Percentiles rank a stretch among this genome's conserved stretches.
Evolutionary conservation across 768 basidiomycete species (phyloP).

Genomic region (Lactifluus rugatus): DNA sequence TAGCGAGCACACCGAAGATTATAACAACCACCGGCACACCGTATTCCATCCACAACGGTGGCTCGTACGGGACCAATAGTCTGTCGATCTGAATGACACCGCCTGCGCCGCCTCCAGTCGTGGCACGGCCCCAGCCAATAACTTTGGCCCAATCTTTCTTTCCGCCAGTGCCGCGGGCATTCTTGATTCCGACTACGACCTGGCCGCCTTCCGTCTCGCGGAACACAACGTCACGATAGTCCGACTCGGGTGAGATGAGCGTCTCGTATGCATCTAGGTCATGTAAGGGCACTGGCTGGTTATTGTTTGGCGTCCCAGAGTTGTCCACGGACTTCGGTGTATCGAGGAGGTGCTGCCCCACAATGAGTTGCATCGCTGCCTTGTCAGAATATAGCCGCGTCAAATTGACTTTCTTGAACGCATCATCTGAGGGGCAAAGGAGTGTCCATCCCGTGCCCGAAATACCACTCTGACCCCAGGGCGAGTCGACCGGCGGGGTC

Average conservation of each 20-base stretch:
- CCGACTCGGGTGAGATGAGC: slow-evolving; percentile 51
- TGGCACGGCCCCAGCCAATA: slow-evolving; percentile 67
- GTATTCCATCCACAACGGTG: slow-evolving; percentile 75
- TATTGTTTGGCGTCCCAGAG: slow-evolving; percentile 43
- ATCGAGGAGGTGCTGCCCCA: slow-evolving; percentile 63
- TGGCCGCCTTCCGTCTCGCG: slow-evolving; percentile 40
- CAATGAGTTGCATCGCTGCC: slow-evolving; percentile 45
- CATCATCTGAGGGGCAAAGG: slow-evolving; percentile 84
- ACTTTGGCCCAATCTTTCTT: slow-evolving; percentile 56
- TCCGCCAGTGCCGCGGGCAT: slow-evolving; percentile 56
- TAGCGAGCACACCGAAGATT: slow-evolving; percentile 45
- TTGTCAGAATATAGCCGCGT: slow-evolving; percentile 56
- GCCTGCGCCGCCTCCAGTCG: slow-evolving; percentile 61
- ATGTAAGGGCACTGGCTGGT: slow-evolving; percentile 61
- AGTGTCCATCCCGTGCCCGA: slow-evolving; percentile 68
- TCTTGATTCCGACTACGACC: slow-evolving; percentile 61
- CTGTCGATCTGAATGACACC: slow-evolving; percentile 86
- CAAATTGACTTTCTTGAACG: slow-evolving; percentile 81
- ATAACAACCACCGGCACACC: slow-evolving; percentile 60
- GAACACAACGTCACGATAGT: slow-evolving; percentile 82
- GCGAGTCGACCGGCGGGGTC: slow-evolving; percentile 58
- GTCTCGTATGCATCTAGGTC: slow-evolving; percentile 70
- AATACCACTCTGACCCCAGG: slow-evolving; percentile 47
- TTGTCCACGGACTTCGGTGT: slow-evolving; percentile 22
- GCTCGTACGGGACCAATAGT: slow-evolving; percentile 75